These are phyloP conservation scores for Eucalyptus urophylla DNA, from an alignment of 345 rosid species.

Conservation along the genomic window DNA sequence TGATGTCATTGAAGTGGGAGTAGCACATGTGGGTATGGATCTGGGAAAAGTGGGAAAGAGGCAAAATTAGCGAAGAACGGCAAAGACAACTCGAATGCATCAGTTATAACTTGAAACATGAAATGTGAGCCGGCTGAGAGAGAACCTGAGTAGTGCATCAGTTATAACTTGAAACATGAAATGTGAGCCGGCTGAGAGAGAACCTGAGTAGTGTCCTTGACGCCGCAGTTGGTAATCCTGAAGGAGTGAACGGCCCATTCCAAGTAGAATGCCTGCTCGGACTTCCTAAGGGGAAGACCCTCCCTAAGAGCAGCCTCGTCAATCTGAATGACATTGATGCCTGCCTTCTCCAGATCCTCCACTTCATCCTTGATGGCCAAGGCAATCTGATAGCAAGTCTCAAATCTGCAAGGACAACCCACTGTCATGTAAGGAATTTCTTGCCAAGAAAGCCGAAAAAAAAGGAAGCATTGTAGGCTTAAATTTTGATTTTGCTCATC, in stretches of 20 bases:
- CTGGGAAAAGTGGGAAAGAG: constrained; percentile 10
- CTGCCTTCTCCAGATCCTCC: constrained; percentile 90
- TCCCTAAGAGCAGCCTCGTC: constrained; percentile 98
- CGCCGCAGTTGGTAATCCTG: constrained; percentile 90
- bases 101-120: background rate
- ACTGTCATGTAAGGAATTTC: background rate
- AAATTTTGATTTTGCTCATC: background rate
- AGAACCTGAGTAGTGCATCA: background rate
- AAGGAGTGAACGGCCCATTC: constrained; percentile 99
- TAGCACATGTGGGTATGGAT: constrained; percentile 99
- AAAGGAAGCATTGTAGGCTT: background rate
- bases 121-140: background rate
- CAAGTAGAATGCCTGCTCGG: constrained; percentile 93
- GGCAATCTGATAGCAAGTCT: constrained; percentile 95
- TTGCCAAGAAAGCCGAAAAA: background rate
- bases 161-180: background rate
- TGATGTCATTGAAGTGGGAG: constrained; percentile 96
- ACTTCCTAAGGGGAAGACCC: constrained; percentile 93
- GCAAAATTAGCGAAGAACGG: background rate
- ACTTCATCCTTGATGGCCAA: constrained; percentile 97
- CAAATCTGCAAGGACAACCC: constrained; percentile 33
- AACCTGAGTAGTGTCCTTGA: constrained; percentile 89
- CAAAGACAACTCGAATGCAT: background rate
- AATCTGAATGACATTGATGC: constrained; percentile 89
- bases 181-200: background rate